A percentile compares a stretch with the other conserved stretches of the same genome.
Conservation (phyloP, 1,284 basidiomycete genomes). For the Coniferiporia sulphurascens region DNA sequence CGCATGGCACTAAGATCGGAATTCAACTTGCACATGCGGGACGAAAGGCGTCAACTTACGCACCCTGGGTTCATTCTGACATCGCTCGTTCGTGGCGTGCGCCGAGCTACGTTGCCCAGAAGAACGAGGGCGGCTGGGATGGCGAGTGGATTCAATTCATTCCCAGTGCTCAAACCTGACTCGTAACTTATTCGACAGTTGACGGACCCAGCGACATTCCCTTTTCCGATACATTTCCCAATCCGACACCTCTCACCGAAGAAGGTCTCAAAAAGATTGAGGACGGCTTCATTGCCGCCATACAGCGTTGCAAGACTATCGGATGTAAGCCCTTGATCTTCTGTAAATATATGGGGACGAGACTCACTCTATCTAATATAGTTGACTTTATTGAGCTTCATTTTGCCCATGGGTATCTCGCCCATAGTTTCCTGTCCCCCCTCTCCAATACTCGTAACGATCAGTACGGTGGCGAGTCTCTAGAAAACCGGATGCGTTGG, state of each 20-base stretch:
- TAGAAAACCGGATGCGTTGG: constrained; percentile 71
- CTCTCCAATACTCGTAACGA: constrained; percentile 69
- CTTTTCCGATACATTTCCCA: constrained; percentile 44
- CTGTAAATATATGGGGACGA: no score
- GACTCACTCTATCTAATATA: no score
- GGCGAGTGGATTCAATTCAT: constrained; percentile 23
- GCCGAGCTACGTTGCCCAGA: constrained; percentile 30
- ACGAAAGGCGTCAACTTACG: constrained; percentile 61
- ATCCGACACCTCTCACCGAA: constrained; percentile 47
- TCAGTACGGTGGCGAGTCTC: constrained; percentile 61
- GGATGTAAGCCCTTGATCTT: constrained; percentile 70
- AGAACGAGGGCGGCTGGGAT: constrained; percentile 58
- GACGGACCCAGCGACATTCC: constrained; percentile 48
- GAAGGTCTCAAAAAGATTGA: constrained; percentile 58
- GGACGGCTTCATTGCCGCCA: constrained; percentile 61
- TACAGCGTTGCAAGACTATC: constrained; percentile 52
- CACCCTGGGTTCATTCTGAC: constrained; percentile 50
- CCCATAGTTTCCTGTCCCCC: constrained; percentile 64
- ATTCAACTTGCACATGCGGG: constrained; percentile 79
- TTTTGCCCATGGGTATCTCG: constrained; percentile 63
- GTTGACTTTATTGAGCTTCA: constrained; percentile 84
- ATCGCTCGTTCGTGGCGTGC: constrained; percentile 24
- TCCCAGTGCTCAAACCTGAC: constrained; percentile 2
- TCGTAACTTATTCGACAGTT: constrained; percentile 8
- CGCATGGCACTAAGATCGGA: constrained; percentile 58